A percentile compares a stretch with the other conserved stretches of the same genome.
Conservation (phyloP, 2,329 filamentous ascomycete genomes). For the Metarhizium sp. region DNA sequence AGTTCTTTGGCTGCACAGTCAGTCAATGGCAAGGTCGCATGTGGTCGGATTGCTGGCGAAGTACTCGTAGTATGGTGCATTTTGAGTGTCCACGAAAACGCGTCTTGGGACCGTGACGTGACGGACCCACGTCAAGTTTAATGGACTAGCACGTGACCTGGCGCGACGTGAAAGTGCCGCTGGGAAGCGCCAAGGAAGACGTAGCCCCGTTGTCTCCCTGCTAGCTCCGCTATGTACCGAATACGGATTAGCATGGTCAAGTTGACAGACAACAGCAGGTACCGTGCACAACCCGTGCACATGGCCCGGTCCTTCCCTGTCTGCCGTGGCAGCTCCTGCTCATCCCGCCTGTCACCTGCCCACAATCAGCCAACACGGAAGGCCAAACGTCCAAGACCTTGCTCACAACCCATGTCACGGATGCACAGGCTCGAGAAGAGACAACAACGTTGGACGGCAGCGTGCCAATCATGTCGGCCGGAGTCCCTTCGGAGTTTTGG, state of each 20-base stretch:
- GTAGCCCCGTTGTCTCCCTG: too few species aligned
- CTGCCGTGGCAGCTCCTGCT: neutral
- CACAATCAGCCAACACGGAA: neutral
- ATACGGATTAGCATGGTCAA: too few species aligned
- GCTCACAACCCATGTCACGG: neutral
- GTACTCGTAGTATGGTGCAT: neutral
- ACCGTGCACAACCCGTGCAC: too few species aligned
- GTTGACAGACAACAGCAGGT: too few species aligned
- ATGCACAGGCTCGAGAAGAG: neutral
- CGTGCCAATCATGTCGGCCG: neutral
- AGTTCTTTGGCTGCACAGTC: neutral
- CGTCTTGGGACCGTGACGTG: conserved; percentile 28
- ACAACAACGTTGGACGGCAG: neutral
- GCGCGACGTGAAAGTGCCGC: conserved; percentile 7
- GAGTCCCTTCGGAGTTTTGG: neutral
- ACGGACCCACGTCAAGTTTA: conserved; percentile 19
- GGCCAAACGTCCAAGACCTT: neutral
- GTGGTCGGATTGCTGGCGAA: neutral
- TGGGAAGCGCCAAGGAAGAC: too few species aligned
- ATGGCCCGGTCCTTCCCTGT: neutral
- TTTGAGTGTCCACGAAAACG: conserved; percentile 16
- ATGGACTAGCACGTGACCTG: conserved; percentile 21
- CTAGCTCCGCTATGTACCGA: too few species aligned
- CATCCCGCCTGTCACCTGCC: neutral
- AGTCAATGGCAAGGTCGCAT: neutral